Conservation (phyloP, 2,329 filamentous ascomycete genomes). For the Trichoderma sp. region DNA sequence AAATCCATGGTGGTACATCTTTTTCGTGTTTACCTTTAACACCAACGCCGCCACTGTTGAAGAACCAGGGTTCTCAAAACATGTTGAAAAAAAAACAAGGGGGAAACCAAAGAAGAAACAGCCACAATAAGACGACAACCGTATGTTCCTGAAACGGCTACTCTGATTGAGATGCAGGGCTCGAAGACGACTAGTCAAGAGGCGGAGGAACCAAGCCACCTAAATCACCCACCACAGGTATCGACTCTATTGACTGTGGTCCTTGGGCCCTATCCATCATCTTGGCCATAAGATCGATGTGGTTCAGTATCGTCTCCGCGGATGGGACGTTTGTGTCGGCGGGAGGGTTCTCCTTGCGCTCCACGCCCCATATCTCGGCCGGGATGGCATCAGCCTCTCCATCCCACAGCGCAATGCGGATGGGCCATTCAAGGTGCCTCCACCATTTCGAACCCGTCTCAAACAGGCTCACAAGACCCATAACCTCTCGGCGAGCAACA, state of each 20-base stretch:
- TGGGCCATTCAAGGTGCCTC: slow-evolving; percentile 60
- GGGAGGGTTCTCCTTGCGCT: slow-evolving; percentile 42
- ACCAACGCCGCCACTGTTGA: slow-evolving; percentile 14
- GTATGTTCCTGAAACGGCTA: neutral
- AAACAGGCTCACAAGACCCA: slow-evolving; percentile 60
- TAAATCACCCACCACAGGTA: slow-evolving; percentile 33
- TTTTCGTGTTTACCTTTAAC: neutral
- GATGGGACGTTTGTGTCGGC: slow-evolving; percentile 33
- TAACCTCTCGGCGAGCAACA: slow-evolving; percentile 63
- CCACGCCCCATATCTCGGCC: slow-evolving; percentile 55
- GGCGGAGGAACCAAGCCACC: slow-evolving; percentile 33
- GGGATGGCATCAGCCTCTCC: slow-evolving; percentile 49
- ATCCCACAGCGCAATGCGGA: slow-evolving; percentile 58
- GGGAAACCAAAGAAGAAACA: neutral
- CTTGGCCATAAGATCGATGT: slow-evolving; percentile 42
- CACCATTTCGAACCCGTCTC: slow-evolving; percentile 59
- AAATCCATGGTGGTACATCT: slow-evolving; percentile 1
- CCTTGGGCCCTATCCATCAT: slow-evolving; percentile 32
- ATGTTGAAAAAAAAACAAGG: neutral
- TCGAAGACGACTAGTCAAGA: slow-evolving; percentile 30
- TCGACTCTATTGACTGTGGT: slow-evolving; percentile 29
- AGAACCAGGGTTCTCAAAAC: neutral
- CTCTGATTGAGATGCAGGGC: neutral
- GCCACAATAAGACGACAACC: neutral
- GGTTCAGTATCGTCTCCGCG: slow-evolving; percentile 39